Evolutionary conservation across 2,329 filamentous ascomycete species (phyloP), one percentile per base, ranked within the genome.

Genomic region (Paraphoma sp.): DNA sequence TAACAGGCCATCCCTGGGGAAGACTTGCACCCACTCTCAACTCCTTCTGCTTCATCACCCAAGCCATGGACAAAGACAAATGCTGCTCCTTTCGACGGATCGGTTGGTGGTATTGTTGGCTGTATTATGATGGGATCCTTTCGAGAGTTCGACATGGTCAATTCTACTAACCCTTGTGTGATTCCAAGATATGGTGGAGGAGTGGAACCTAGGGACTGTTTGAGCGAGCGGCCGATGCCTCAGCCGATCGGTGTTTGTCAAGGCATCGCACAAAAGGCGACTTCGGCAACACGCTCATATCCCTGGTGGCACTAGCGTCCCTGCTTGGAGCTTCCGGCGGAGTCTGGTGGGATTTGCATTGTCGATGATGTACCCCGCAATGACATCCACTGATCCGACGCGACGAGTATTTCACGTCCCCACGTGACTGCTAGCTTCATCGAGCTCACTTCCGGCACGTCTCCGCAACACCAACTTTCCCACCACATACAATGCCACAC

Each of bases 401-500:
- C 42, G 40, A 51, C 23, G 44, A 31, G 14, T 23, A 49, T 28
- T 50, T 33, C 54, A 54, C 60, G 53, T 57, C 33, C 23, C 28
- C 57, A 64, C 56, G 60, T 64, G 62, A 62, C 18, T 10, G 51
- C 46, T 33, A 62, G 50, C 47, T 54, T 52, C 53, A 40, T 54
- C 30, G 6, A 51, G 48, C 41, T 41, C 55, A 45, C 53, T 52
- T 49, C 57, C 53, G 44, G 45, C 40, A 18, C 45, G 40, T 55
- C 52, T 36, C 53, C 51, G 45, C 55, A 56, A 57, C 36, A 49
- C 47, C 48, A 48, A 44, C 43, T 42, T 28, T 16, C 44, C 11
- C 9, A 51, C 23, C 11, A n/a, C 45, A 47, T 48, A 65, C 60
- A 43, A 88, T 88, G 83, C 86, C 86, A 65, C 89, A 91, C 68